phyloP scores from a whole-genome alignment of 225 moss, liverwort and hornwort species.

The Straminergon stramineum region DNA sequence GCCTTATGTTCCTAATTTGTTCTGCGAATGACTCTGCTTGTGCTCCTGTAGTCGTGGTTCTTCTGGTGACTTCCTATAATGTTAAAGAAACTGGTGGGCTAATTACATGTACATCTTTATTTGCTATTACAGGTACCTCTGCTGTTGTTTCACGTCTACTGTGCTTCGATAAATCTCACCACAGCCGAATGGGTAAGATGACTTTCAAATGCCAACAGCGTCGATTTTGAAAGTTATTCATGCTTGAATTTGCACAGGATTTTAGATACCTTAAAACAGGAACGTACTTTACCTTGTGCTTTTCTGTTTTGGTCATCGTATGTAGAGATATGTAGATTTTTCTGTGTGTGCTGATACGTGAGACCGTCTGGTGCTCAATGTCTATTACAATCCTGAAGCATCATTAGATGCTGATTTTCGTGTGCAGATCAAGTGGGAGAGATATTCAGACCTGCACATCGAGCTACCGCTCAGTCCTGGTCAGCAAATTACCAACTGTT shows the following conservation, averaged over 20 bases:
- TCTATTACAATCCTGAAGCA: background rate
- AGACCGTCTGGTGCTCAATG: background rate
- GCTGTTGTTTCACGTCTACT: slow-evolving; percentile 44
- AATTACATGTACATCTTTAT: background rate
- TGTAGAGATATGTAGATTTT: background rate
- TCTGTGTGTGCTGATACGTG: background rate
- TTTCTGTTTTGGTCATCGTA: background rate
- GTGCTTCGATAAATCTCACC: slow-evolving; percentile 51
- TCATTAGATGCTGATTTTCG: background rate
- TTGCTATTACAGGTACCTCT: slow-evolving; percentile 27
- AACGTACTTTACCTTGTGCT: background rate
- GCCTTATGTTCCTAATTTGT: background rate
- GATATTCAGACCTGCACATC: slow-evolving; percentile 33
- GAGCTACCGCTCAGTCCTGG: slow-evolving; percentile 37
- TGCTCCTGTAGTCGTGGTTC: background rate
- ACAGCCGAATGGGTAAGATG: slow-evolving; percentile 57
- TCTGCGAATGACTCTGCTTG: background rate
- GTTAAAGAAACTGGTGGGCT: background rate
- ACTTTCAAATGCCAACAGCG: background rate
- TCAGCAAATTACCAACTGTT: slow-evolving; percentile 2
- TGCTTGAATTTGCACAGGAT: background rate
- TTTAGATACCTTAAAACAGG: background rate
- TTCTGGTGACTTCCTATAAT: background rate
- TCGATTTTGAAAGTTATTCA: background rate
- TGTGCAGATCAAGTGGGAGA: slow-evolving; percentile 54